These are phyloP conservation scores for Combretum micranthum DNA, from an alignment of 345 rosid species.

Conservation along the genomic window DNA sequence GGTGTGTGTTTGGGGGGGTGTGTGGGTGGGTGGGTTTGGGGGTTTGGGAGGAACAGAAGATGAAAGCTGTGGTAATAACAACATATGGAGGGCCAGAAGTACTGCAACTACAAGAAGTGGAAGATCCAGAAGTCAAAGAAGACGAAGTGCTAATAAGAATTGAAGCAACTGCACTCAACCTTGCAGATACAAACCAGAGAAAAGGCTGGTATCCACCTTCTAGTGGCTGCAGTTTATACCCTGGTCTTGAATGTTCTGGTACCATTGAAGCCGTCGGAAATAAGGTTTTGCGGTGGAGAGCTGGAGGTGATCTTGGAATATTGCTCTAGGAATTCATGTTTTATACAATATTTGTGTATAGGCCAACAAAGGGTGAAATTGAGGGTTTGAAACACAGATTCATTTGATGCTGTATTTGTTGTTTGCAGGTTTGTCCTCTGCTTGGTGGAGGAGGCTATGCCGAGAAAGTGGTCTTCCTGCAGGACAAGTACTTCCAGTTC, in stretches of 20 bases:
- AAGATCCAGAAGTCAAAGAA: constrained; percentile 56
- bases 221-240: constrained; percentile 61
- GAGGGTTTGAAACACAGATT: no score
- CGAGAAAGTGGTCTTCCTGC: constrained; percentile 71
- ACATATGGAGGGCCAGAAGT: constrained; percentile 75
- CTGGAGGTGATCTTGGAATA: constrained; percentile 37
- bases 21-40: no score
- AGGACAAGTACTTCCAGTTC: constrained; percentile 64
- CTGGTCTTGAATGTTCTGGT: constrained; percentile 87
- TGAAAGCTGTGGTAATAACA: constrained; percentile 82
- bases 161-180: constrained; percentile 68
- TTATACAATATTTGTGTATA: no score
- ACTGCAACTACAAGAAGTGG: constrained; percentile 60
- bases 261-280: constrained; percentile 52
- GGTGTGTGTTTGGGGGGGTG: no score
- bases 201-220: constrained; percentile 73
- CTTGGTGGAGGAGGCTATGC: constrained; percentile 86
- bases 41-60: constrained; percentile 1
- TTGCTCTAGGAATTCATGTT: no score
- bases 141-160: constrained; percentile 68
- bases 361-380: no score
- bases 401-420: no score
- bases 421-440: constrained; percentile 72
- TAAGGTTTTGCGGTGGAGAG: constrained; percentile 67
- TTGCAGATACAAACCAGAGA: constrained; percentile 73